These are phyloP conservation scores for Chlorella sp. DNA, from an alignment of 139 green algal species.

Conservation along the genomic window DNA sequence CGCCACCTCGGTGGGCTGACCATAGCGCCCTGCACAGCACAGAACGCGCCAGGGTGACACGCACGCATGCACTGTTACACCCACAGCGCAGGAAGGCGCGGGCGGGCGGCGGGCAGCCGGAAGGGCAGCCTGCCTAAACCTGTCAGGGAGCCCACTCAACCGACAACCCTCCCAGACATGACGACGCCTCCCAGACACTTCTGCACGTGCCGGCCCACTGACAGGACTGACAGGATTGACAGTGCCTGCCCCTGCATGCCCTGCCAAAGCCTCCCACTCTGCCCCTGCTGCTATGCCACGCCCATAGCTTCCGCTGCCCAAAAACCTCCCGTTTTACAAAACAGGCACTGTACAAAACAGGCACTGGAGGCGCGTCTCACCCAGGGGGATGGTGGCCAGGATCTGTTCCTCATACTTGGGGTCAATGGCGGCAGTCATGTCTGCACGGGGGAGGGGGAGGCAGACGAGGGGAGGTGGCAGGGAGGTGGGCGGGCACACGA, in stretches of 20 bases:
- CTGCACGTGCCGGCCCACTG: not conserved
- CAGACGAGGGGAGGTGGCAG: no score
- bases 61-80: not conserved
- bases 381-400: constrained; percentile 84
- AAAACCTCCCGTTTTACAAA: no score
- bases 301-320: no score
- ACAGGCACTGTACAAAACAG: not conserved
- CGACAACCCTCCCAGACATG: no score
- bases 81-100: not conserved
- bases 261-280: no score
- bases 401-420: constrained; percentile 92
- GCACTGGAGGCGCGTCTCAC: constrained; percentile 42
- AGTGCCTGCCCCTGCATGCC: not conserved
- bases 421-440: constrained; percentile 88
- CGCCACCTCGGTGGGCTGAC: constrained; percentile 90
- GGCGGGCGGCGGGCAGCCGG: not conserved
- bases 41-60: not conserved
- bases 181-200: not conserved
- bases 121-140: no score
- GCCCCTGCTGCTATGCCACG: not conserved
- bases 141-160: no score
- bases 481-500: no score
- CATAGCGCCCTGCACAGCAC: constrained; percentile 75
- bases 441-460: constrained; percentile 38
- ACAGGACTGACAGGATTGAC: no score